Percentiles rank a stretch among this genome's conserved stretches.
Conservation (phyloP, 345 rosid genomes). For the Murraya paniculata region DNA sequence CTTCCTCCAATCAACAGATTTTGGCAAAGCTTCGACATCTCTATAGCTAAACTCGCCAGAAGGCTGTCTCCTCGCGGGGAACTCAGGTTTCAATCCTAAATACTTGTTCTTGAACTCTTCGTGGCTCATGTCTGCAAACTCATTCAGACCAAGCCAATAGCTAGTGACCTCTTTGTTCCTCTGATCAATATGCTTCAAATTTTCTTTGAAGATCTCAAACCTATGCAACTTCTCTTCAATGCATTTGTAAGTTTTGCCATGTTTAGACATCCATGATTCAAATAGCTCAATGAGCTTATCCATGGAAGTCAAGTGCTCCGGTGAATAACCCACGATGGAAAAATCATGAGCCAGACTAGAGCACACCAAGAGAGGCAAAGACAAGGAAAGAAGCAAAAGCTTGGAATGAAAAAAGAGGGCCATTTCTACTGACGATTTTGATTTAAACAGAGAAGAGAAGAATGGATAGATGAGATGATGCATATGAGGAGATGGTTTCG, state of each 20-base stretch:
- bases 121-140: constrained; percentile 75
- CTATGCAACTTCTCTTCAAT: constrained; percentile 63
- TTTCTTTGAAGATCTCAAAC: constrained; percentile 68
- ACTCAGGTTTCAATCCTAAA: constrained; percentile 45
- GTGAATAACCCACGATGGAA: constrained; percentile 68
- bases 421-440: constrained; percentile 27
- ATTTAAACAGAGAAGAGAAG: not conserved
- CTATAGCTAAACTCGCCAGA: constrained; percentile 33
- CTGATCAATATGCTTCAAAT: constrained; percentile 69
- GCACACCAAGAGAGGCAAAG: constrained; percentile 26
- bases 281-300: constrained; percentile 60
- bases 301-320: constrained; percentile 53
- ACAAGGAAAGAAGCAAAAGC: constrained; percentile 30
- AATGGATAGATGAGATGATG: constrained; percentile 8
- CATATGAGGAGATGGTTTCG: not conserved
- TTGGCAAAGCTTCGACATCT: constrained; percentile 46
- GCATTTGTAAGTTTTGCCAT: constrained; percentile 53
- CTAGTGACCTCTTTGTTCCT: constrained; percentile 51
- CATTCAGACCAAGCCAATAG: constrained; percentile 82
- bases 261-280: constrained; percentile 66
- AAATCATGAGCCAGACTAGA: constrained; percentile 43
- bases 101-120: constrained; percentile 72
- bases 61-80: constrained; percentile 20
- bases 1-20: constrained; percentile 83
- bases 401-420: constrained; percentile 32